Evolutionary conservation across 805 yeast species (phyloP), one percentile per base, ranked within the genome.

Genomic region (Kodamaea leandrae): DNA sequence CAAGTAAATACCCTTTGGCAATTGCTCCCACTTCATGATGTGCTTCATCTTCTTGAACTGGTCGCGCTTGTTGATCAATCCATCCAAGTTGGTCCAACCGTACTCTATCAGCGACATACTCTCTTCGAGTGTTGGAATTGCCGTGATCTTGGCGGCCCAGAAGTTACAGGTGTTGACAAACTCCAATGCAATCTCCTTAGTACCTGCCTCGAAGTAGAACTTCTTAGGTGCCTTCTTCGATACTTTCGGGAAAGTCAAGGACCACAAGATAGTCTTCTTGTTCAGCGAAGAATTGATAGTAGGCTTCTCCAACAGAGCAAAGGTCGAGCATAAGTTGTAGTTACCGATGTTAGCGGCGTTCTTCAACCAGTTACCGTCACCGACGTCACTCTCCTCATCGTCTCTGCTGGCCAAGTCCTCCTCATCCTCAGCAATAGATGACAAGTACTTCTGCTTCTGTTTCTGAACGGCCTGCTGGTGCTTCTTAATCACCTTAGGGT

Each of bases 71-170:
- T 37, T 42, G 36, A 65, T 55, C 37, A 69, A 53, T 1, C 51
- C 51, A 32, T 64, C 67, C 44, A 69, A 48, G 48, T 69, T 56
- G 19, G 72, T 70, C 96, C 96, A 88, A 2, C 96, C 96, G 56
- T 79, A 88, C 57, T 89, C 95, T 44, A 82, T 76, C 40, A 91
- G 81, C 2, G 88, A 80, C 23, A 86, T 71, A 47, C 83, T 80
- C 41, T 80, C 83, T 52, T 82, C 85, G 44, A 61, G 56, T 0
- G 80, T 72, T 3, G 96, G 96, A 15, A 86, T 82, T 12, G 89
- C 83, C 5, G 95, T 83, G 26, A 85, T 75, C 49, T 93, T 76
- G 2, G 91, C 86, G 2, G 95, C 86, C 96, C 96, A 89, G 58
- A 86, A 89, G 60, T 88, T 89, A 61, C 93, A 82, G 4, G 91